phyloP scores from a whole-genome alignment of 2,329 filamentous ascomycete genomes.

The Phymatotrichopsis omnivora region DNA sequence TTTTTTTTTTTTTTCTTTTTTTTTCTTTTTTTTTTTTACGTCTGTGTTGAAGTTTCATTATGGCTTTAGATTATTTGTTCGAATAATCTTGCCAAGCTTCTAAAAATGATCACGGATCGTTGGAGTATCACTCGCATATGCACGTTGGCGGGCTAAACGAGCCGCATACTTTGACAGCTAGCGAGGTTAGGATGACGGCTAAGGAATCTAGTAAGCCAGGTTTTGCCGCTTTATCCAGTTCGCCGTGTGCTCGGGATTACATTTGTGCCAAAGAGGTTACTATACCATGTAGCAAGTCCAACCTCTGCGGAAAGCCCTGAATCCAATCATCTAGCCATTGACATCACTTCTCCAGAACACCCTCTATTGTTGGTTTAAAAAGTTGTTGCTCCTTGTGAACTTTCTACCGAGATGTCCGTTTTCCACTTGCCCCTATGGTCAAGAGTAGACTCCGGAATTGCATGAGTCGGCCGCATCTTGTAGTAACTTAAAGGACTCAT shows the following conservation, averaged over 20 bases:
- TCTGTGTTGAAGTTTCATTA: conserved; percentile 1
- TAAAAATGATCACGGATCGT: conserved; percentile 5
- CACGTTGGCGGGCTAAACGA: not conserved
- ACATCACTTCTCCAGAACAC: too few relatives aligned
- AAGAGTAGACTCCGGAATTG: too few relatives aligned
- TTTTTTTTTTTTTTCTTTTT: too few relatives aligned
- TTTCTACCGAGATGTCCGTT: too few relatives aligned
- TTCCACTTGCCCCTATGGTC: too few relatives aligned
- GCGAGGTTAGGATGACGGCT: conserved; percentile 2
- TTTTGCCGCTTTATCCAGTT: too few relatives aligned
- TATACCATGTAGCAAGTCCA: not conserved
- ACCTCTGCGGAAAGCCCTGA: not conserved
- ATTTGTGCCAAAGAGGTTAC: not conserved
- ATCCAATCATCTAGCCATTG: conserved; percentile 4
- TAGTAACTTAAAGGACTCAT: too few relatives aligned
- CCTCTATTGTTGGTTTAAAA: too few relatives aligned
- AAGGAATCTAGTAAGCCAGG: not conserved
- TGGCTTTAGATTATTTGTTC: not conserved
- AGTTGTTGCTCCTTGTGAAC: too few relatives aligned
- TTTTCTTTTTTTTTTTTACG: too few relatives aligned
- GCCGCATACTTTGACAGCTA: not conserved
- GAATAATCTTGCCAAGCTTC: not conserved
- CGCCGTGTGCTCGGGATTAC: not conserved
- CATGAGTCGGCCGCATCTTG: too few relatives aligned
- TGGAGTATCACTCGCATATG: not conserved